These are phyloP conservation scores for Nigrospora oryzae DNA, from an alignment of 2,329 filamentous ascomycete species.

Conservation along the genomic window DNA sequence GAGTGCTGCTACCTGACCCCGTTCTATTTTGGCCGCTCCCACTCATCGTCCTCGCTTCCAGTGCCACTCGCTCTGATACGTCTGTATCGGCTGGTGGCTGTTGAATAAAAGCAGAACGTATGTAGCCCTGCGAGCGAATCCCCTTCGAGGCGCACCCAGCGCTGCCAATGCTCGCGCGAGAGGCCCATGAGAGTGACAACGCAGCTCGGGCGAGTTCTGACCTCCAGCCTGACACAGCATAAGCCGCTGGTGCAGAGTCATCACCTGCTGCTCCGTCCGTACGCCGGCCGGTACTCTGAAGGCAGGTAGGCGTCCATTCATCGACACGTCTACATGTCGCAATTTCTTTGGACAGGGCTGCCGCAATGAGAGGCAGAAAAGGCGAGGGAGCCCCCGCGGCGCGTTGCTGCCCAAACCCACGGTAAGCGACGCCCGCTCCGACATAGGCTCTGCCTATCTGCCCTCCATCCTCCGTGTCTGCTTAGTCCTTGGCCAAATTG, in stretches of 20 bases:
- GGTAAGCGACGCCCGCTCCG: conserved; percentile 18
- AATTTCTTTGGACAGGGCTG: conserved; percentile 12
- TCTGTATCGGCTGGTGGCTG: not conserved
- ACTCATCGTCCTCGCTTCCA: conserved; percentile 11
- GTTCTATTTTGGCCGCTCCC: conserved; percentile 13
- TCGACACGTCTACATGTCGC: conserved; percentile 12
- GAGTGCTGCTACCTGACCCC: conserved; percentile 18
- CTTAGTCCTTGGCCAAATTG: too few species aligned
- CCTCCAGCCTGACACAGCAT: conserved; percentile 14
- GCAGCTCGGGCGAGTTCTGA: conserved; percentile 13
- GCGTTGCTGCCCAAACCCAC: conserved; percentile 33
- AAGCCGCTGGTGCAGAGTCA: conserved; percentile 12
- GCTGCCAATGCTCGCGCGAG: not conserved
- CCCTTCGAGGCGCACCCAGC: conserved; percentile 13
- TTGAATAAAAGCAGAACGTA: conserved; percentile 5
- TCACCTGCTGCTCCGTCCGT: conserved; percentile 7
- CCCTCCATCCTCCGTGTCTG: too few species aligned
- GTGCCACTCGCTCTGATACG: conserved; percentile 10
- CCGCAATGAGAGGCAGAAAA: conserved; percentile 7
- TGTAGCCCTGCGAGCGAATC: conserved; percentile 14
- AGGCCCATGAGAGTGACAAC: conserved; percentile 13
- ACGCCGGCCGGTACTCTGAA: not conserved
- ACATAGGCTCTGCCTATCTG: conserved; percentile 19
- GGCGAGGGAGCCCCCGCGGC: conserved; percentile 23
- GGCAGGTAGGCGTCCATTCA: not conserved